phyloP scores from a whole-genome alignment of 2,329 filamentous ascomycete genomes.

The Penicillium sp. region DNA sequence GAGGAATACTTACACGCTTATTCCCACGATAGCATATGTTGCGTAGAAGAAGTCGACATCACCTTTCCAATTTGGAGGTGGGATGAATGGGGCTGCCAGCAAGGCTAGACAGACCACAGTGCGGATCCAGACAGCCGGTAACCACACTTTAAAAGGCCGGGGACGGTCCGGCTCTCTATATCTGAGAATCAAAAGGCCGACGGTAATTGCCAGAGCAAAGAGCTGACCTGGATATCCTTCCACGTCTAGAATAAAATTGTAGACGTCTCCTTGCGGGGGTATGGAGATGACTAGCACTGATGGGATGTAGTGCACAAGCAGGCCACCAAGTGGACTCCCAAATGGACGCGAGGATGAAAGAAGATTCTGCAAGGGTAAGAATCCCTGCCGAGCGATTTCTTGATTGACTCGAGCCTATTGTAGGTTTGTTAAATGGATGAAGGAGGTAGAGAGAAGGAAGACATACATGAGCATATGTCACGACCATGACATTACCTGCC shows the following conservation, averaged over 20 bases:
- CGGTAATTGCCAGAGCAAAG: slow-evolving; percentile 59
- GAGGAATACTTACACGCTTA: slow-evolving; percentile 45
- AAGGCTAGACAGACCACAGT: slow-evolving; percentile 59
- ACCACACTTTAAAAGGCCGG: slow-evolving; percentile 68
- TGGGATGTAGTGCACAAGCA: slow-evolving; percentile 70
- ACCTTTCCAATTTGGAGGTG: slow-evolving; percentile 54
- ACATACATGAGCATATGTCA: slow-evolving; percentile 67
- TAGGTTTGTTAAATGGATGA: slow-evolving; percentile 18
- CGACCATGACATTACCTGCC: slow-evolving; percentile 73
- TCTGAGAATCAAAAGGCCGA: slow-evolving; percentile 65
- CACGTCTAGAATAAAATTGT: slow-evolving; percentile 73
- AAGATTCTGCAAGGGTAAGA: slow-evolving; percentile 65
- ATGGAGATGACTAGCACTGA: slow-evolving; percentile 68
- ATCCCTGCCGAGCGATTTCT: slow-evolving; percentile 71
- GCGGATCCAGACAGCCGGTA: slow-evolving; percentile 61
- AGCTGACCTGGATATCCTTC: slow-evolving; percentile 70
- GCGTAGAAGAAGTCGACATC: slow-evolving; percentile 56
- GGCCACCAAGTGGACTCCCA: slow-evolving; percentile 67
- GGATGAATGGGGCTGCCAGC: slow-evolving; percentile 65
- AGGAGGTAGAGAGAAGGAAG: neutral
- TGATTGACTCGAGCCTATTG: slow-evolving; percentile 68
- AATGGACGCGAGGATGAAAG: slow-evolving; percentile 70
- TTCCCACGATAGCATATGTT: slow-evolving; percentile 57
- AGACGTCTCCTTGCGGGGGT: slow-evolving; percentile 67
- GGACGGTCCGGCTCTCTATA: slow-evolving; percentile 61